These are phyloP conservation scores for Hypoxylon crocopeplum DNA, from an alignment of 495 filamentous ascomycete genomes.

Conservation along the genomic window DNA sequence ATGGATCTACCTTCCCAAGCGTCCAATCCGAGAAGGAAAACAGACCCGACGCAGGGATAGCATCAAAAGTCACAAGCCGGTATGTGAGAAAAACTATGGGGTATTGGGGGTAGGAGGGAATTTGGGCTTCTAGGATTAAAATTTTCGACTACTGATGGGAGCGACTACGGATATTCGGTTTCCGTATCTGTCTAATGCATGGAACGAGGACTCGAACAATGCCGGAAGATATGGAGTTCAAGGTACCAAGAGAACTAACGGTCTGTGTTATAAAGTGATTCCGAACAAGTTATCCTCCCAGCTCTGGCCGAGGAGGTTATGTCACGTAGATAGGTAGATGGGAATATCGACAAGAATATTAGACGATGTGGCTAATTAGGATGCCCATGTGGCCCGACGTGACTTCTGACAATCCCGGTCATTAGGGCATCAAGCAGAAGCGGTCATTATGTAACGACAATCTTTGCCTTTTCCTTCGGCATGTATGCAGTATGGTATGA, in stretches of 20 bases:
- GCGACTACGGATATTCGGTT: slow-evolving; percentile 24
- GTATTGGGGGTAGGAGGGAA: slow-evolving; percentile 14
- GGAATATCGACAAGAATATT: slow-evolving; percentile 41
- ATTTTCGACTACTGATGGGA: slow-evolving; percentile 31
- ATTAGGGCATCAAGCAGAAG: slow-evolving; percentile 42
- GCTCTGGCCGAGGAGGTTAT: slow-evolving; percentile 28
- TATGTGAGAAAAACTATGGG: slow-evolving; percentile 33
- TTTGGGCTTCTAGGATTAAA: slow-evolving; percentile 22
- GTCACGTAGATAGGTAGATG: slow-evolving; percentile 35
- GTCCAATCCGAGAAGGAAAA: slow-evolving; percentile 28
- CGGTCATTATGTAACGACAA: slow-evolving; percentile 46
- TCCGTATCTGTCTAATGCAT: slow-evolving; percentile 21
- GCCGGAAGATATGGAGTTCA: slow-evolving; percentile 7
- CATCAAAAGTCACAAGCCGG: slow-evolving; percentile 23
- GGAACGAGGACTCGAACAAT: slow-evolving; percentile 18
- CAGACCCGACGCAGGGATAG: slow-evolving; percentile 29
- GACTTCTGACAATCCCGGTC: slow-evolving; percentile 44
- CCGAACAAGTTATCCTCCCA: slow-evolving; percentile 23
- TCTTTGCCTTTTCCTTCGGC: slow-evolving; percentile 44
- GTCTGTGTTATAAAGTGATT: slow-evolving; percentile 17
- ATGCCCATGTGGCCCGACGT: slow-evolving; percentile 47
- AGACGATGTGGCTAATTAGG: slow-evolving; percentile 47
- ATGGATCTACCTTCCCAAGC: slow-evolving; percentile 26
- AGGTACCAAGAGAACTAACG: slow-evolving; percentile 11
- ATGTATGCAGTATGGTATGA: slow-evolving; percentile 46